Percentiles rank a stretch among this genome's conserved stretches.
Evolutionary conservation across 1,139 yeast species (phyloP).

Genomic region (Taphrina wiesneri): DNA sequence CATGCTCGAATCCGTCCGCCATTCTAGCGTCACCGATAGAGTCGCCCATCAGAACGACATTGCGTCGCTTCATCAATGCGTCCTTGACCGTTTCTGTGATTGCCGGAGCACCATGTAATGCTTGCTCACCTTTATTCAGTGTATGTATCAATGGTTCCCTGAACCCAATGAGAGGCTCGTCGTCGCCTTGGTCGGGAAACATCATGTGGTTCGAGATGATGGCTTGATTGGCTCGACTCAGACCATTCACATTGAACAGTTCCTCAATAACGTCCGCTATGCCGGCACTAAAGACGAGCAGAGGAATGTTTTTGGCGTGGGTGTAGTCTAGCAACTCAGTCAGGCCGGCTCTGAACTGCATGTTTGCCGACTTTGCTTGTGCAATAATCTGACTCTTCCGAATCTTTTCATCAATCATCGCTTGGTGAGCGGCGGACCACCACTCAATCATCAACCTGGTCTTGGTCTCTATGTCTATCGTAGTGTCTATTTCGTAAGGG

Average conservation of each 20-base stretch:
- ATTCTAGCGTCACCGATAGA: slow-evolving; percentile 28
- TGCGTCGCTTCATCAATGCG: slow-evolving; percentile 3
- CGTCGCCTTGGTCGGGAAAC: slow-evolving; percentile 1
- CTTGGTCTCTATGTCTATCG: slow-evolving; percentile 10
- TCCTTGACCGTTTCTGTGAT: slow-evolving; percentile 1
- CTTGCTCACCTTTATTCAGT: slow-evolving; percentile 32
- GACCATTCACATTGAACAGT: slow-evolving; percentile 2
- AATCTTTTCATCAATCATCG: slow-evolving; percentile 18
- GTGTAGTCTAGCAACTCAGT: slow-evolving; percentile 2
- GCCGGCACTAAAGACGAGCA: slow-evolving; percentile 31
- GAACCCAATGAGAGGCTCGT: slow-evolving; percentile 16
- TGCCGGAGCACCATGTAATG: slow-evolving; percentile 3
- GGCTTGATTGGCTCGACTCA: slow-evolving; percentile 10
- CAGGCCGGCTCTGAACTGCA: slow-evolving; percentile 22
- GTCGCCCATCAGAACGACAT: slow-evolving; percentile 28
- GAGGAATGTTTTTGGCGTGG: not conserved
- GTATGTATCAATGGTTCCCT: slow-evolving; percentile 29
- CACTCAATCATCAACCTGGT: slow-evolving; percentile 27
- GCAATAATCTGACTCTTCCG: not conserved
- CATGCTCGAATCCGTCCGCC: slow-evolving; percentile 26
- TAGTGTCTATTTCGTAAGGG: slow-evolving; percentile 17
- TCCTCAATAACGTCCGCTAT: slow-evolving; percentile 30
- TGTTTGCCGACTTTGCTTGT: not conserved
- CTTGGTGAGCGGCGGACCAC: slow-evolving; percentile 33
- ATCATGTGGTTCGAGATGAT: slow-evolving; percentile 27